Conservation (phyloP, 140 eudicot genomes). For the Anethum foeniculum region DNA sequence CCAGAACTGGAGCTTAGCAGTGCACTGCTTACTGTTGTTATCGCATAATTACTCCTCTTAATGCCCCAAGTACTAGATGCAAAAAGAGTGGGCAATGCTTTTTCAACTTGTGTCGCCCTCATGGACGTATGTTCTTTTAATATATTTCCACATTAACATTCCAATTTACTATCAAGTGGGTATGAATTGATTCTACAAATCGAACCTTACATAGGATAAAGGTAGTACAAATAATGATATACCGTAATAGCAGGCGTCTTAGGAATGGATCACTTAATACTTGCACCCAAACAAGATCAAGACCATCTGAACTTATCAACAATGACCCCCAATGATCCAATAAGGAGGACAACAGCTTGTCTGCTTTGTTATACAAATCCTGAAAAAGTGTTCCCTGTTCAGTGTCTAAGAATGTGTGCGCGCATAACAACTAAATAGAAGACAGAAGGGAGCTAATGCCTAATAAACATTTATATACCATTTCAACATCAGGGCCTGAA, state of each 20-base stretch:
- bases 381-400: constrained; percentile 19
- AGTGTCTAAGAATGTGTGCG: background rate
- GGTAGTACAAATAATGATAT: constrained; percentile 9
- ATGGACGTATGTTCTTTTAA: background rate
- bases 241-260: constrained; percentile 80
- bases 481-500: constrained; percentile 60
- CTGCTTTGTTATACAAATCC: constrained; percentile 61
- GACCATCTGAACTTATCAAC: constrained; percentile 48
- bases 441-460: background rate
- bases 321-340: constrained; percentile 57
- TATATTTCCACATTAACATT: background rate
- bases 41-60: background rate
- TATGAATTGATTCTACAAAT: background rate
- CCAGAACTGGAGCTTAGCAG: background rate
- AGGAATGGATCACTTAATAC: constrained; percentile 77
- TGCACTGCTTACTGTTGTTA: background rate
- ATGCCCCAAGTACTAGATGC: background rate
- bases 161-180: background rate
- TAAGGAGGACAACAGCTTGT: constrained; percentile 50
- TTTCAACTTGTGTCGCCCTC: background rate
- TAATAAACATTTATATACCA: constrained; percentile 27
- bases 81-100: background rate
- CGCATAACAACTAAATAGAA: background rate
- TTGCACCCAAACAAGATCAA: constrained; percentile 84
- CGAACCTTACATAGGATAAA: background rate